Evolutionary conservation across 345 rosid genomes (phyloP).

Genomic region (Geranium rotundifolium): DNA sequence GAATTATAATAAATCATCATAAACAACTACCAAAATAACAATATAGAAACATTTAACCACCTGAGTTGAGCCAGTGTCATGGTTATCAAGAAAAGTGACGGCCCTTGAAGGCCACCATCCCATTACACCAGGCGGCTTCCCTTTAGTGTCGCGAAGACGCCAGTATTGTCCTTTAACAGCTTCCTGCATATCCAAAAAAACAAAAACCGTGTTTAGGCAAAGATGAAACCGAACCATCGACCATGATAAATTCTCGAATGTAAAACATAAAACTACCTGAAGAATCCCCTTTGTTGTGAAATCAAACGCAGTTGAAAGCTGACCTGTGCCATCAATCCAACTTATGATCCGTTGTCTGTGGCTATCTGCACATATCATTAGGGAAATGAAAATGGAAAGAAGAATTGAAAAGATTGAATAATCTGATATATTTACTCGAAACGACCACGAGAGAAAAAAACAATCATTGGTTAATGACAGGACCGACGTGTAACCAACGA

Average conservation of each 20-base stretch:
- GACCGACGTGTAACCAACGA: no score
- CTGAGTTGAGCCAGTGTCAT: constrained; percentile 94
- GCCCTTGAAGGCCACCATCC: constrained; percentile 98
- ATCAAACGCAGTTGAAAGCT: constrained; percentile 77
- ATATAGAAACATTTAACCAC: constrained; percentile 14
- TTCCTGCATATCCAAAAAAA: constrained; percentile 44
- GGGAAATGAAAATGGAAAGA: background rate
- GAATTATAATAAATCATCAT: background rate
- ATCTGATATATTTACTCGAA: no score
- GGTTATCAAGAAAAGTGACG: constrained; percentile 81
- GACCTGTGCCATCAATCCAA: constrained; percentile 76
- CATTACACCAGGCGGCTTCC: constrained; percentile 87
- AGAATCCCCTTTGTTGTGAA: constrained; percentile 89
- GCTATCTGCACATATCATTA: constrained; percentile 38
- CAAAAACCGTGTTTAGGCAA: no score
- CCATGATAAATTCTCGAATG: no score
- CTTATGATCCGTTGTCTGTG: constrained; percentile 72
- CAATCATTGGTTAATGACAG: no score
- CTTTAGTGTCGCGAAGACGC: constrained; percentile 72
- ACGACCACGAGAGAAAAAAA: no score
- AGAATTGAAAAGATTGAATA: no score
- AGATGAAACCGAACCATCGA: no score
- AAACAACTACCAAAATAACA: background rate
- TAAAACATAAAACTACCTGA: constrained; percentile 35
- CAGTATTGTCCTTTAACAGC: constrained; percentile 80